Evolutionary conservation across 805 yeast genomes (phyloP).

Genomic region (Candida oleophila): DNA sequence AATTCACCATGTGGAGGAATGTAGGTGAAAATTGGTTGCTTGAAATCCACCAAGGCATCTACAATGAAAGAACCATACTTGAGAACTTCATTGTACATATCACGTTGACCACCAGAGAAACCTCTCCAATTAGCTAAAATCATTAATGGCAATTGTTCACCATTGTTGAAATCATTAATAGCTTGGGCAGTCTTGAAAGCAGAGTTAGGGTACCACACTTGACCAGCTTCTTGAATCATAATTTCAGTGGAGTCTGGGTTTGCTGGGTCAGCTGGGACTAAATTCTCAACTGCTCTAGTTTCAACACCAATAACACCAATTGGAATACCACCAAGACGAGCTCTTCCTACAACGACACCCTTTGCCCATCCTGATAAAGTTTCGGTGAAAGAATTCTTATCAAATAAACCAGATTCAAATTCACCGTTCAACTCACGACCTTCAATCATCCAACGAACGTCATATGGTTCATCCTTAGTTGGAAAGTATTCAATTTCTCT

Average conservation of each 20-base stretch:
- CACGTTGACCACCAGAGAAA: conserved; percentile 99
- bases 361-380: conserved; percentile 98
- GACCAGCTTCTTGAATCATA: conserved; percentile 93
- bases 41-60: conserved; percentile 92
- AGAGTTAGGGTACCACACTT: conserved; percentile 99
- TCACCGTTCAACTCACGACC: conserved; percentile 73
- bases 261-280: conserved; percentile 97
- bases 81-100: conserved; percentile 97
- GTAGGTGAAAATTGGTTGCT: conserved; percentile 94
- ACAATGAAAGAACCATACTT: conserved; percentile 97
- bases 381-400: conserved; percentile 90
- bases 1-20: conserved; percentile 98
- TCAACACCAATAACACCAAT: conserved; percentile 98
- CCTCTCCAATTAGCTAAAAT: conserved; percentile 99
- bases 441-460: conserved; percentile 91
- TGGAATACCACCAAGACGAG: conserved; percentile 98
- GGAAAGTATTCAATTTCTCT: conserved; percentile 86
- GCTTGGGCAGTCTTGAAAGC: conserved; percentile 99
- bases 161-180: conserved; percentile 93
- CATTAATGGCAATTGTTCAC: conserved; percentile 97
- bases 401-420: conserved; percentile 87
- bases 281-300: conserved; percentile 83
- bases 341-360: conserved; percentile 98
- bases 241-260: conserved; percentile 91
- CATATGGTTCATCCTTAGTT: conserved; percentile 68